Evolutionary conservation across 352 stramenopile genomes (phyloP).

Genomic region (Aphanomyces stellatus): DNA sequence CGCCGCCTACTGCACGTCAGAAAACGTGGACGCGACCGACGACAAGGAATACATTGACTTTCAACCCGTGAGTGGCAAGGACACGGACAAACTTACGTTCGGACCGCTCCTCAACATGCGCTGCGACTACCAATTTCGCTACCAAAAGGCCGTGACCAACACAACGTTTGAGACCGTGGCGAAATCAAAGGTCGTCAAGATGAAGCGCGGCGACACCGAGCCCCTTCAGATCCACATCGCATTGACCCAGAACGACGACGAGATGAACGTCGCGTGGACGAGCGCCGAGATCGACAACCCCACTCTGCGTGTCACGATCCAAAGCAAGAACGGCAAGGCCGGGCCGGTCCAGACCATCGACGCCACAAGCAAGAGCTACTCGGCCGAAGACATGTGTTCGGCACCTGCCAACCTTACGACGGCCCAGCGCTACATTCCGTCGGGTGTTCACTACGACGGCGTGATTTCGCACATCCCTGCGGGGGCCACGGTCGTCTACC

Average conservation of each 20-base stretch:
- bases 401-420: slow-evolving; percentile 29
- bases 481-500: slow-evolving; percentile 34
- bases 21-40: neutral
- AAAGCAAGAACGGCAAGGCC: slow-evolving; percentile 9
- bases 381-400: slow-evolving; percentile 39
- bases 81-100: slow-evolving; percentile 23
- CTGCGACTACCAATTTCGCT: slow-evolving; percentile 38
- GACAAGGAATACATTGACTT: slow-evolving; percentile 19
- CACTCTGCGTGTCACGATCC: slow-evolving; percentile 31
- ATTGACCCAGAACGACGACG: slow-evolving; percentile 23
- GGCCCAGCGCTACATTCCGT: slow-evolving; percentile 26
- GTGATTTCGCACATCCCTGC: slow-evolving; percentile 27
- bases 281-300: slow-evolving; percentile 33
- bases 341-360: neutral
- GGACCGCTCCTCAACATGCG: slow-evolving; percentile 43
- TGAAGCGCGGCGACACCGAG: slow-evolving; percentile 28
- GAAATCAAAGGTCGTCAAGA: slow-evolving; percentile 28
- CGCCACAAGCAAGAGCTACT: slow-evolving; percentile 27
- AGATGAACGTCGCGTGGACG: slow-evolving; percentile 51
- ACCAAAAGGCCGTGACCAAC: slow-evolving; percentile 24
- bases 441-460: slow-evolving; percentile 35
- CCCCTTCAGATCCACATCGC: slow-evolving; percentile 34
- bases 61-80: slow-evolving; percentile 1
- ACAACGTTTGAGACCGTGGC: slow-evolving; percentile 27
- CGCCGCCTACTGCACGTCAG: neutral